Percentiles rank a stretch among this genome's conserved stretches.
Evolutionary conservation across 345 rosid genomes (phyloP).

Genomic region (Corchorus olitorius): DNA sequence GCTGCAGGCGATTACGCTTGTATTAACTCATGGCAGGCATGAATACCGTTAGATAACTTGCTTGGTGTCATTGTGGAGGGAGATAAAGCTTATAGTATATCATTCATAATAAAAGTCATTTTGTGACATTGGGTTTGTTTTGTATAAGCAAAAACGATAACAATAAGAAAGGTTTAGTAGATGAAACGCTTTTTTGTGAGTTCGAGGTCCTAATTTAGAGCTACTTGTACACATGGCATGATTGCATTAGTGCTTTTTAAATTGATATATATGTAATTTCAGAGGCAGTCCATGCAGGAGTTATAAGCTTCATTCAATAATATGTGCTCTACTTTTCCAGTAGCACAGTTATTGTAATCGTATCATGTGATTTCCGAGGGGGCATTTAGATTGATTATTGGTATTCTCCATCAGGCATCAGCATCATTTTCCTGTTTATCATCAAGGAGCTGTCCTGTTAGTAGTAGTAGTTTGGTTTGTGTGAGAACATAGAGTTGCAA

Average conservation of each 20-base stretch:
- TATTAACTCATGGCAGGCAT: neutral
- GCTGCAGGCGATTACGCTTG: neutral
- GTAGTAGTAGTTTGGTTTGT: neutral
- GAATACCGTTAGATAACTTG: neutral
- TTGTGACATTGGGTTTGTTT: neutral
- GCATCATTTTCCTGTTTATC: neutral
- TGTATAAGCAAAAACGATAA: neutral
- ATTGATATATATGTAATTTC: neutral
- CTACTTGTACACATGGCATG: neutral
- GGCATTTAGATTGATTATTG: neutral
- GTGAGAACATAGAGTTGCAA: neutral
- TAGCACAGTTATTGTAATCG: neutral
- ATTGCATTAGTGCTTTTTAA: neutral
- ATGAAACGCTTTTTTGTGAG: neutral
- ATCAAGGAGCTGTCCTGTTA: neutral
- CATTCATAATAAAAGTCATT: neutral
- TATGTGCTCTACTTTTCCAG: neutral
- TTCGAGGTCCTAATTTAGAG: neutral
- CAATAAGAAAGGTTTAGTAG: neutral
- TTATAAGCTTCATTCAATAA: neutral
- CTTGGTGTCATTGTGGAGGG: neutral
- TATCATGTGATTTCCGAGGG: neutral
- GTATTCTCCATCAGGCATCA: neutral
- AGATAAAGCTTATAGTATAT: slow-evolving; percentile 4
- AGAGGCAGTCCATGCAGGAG: neutral